Evolutionary conservation across 139 green algal genomes (phyloP).

Genomic region (Coelastrella sp.): DNA sequence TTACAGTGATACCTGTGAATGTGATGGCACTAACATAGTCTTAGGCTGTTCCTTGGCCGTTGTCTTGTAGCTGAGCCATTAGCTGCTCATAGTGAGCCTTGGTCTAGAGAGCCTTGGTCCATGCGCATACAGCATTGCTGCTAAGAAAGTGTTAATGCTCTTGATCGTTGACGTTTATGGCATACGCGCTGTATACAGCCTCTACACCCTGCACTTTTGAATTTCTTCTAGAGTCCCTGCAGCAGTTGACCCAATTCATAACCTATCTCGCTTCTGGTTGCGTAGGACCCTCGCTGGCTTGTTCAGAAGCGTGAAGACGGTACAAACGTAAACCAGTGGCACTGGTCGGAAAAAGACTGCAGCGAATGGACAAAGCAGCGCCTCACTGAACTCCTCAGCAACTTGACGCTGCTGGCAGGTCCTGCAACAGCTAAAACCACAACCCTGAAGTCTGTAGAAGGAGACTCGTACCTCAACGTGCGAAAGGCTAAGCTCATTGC

Average conservation of each 20-base stretch:
- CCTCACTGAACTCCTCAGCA: constrained; percentile 70
- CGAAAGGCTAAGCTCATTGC: constrained; percentile 91
- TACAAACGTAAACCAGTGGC: constrained; percentile 77
- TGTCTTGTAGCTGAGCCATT: too few relatives aligned
- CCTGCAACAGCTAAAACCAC: constrained; percentile 36
- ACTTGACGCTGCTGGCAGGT: constrained; percentile 52
- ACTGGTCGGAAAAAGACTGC: constrained; percentile 90
- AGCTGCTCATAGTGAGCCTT: too few relatives aligned
- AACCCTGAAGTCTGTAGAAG: constrained; percentile 46
- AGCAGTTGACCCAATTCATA: neutral
- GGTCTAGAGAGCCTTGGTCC: too few relatives aligned
- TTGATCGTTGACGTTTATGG: too few relatives aligned
- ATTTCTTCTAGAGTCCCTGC: neutral
- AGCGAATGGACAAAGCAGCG: constrained; percentile 74
- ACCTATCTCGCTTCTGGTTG: neutral
- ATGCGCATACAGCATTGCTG: too few relatives aligned
- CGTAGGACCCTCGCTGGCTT: constrained; percentile 87
- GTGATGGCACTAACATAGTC: neutral
- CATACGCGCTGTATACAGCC: too few relatives aligned
- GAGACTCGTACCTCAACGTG: constrained; percentile 30
- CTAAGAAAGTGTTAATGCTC: too few relatives aligned
- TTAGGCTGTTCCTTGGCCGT: neutral
- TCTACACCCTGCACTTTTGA: neutral
- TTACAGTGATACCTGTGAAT: neutral
- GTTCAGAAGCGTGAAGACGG: constrained; percentile 84